Conservation (phyloP, 495 filamentous ascomycete genomes). For the Podospora appendiculata region DNA sequence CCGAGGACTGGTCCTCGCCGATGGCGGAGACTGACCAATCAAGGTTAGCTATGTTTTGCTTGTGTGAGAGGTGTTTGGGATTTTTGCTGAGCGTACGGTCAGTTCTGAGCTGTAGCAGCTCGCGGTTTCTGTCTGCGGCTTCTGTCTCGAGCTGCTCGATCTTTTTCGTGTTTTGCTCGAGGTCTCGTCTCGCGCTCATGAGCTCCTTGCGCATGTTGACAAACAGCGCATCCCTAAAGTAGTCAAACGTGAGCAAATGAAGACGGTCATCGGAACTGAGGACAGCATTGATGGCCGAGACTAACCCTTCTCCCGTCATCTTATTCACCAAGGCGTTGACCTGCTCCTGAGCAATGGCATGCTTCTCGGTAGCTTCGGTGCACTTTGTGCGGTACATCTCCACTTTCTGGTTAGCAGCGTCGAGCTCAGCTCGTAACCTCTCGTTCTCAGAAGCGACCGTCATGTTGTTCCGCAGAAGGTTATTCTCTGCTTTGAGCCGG, state of each 20-base stretch:
- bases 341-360: slow-evolving; percentile 43
- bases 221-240: slow-evolving; percentile 32
- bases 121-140: slow-evolving; percentile 37
- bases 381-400: slow-evolving; percentile 36
- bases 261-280: neutral
- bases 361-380: slow-evolving; percentile 41
- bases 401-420: slow-evolving; percentile 27
- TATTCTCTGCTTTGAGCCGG: slow-evolving; percentile 46
- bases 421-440: slow-evolving; percentile 40
- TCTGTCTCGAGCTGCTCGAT: slow-evolving; percentile 36
- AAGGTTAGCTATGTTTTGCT: neutral
- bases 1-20: slow-evolving; percentile 37
- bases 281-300: slow-evolving; percentile 11
- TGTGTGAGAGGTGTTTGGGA: too few species aligned
- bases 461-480: slow-evolving; percentile 41
- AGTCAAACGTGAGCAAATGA: slow-evolving; percentile 29
- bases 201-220: slow-evolving; percentile 28
- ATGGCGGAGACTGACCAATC: slow-evolving; percentile 35
- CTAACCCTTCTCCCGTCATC: slow-evolving; percentile 42
- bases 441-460: slow-evolving; percentile 41
- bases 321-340: slow-evolving; percentile 39
- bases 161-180: slow-evolving; percentile 28
- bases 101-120: slow-evolving; percentile 30
- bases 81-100: slow-evolving; percentile 20
- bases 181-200: slow-evolving; percentile 20